Evolutionary conservation across 1,284 basidiomycete genomes (phyloP).

Genomic region (Pterulicium gracile): DNA sequence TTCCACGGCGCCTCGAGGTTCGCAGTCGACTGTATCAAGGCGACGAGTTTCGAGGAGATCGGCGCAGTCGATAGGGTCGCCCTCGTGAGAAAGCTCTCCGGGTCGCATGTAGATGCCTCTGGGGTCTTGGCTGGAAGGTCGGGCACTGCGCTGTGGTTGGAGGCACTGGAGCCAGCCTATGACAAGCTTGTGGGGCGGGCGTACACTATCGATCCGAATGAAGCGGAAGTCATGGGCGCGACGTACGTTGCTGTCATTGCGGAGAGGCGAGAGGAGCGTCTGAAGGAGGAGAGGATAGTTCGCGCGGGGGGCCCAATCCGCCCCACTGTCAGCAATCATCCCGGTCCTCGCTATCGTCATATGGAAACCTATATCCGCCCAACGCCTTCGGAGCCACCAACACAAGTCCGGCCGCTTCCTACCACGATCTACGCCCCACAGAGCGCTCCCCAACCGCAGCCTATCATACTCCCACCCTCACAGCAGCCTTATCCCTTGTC

Average conservation of each 20-base stretch:
- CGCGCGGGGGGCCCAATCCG: no score
- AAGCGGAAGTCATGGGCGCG: neutral
- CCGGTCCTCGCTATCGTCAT: no score
- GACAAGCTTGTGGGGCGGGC: neutral
- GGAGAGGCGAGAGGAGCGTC: neutral
- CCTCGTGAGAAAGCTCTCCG: neutral
- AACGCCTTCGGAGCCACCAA: no score
- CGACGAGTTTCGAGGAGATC: neutral
- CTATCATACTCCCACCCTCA: no score
- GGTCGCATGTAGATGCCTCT: no score
- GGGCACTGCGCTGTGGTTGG: neutral
- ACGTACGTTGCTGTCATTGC: neutral
- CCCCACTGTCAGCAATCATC: no score
- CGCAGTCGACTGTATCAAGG: neutral
- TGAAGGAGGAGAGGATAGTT: no score
- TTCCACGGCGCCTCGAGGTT: neutral
- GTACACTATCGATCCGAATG: neutral
- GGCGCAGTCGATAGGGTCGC: neutral
- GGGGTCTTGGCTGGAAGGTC: neutral
- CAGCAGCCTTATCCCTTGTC: no score
- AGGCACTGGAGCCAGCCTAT: neutral
- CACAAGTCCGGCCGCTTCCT: no score
- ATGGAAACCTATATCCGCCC: no score
- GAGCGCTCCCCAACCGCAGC: no score
- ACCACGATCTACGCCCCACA: no score